A percentile compares a stretch with the other conserved stretches of the same genome.
Conservation (phyloP, 306 rosid species). For the Argentina anserina region DNA sequence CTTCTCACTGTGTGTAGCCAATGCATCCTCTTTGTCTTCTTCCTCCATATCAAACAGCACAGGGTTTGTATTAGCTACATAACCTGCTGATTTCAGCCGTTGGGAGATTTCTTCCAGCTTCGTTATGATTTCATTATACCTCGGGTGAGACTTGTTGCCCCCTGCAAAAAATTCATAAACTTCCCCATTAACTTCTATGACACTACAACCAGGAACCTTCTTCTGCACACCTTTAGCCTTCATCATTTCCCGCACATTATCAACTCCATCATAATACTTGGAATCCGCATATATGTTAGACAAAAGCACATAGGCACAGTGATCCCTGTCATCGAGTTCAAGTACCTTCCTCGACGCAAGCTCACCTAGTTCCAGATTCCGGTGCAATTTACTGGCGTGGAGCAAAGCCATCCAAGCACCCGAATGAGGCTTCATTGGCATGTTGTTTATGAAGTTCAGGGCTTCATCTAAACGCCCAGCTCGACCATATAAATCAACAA, state of each 20-base stretch:
- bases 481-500: conserved; percentile 62
- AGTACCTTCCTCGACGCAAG: conserved; percentile 42
- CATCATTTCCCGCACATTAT: conserved; percentile 41
- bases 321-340: conserved; percentile 51
- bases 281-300: conserved; percentile 62
- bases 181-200: conserved; percentile 58
- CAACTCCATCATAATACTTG: conserved; percentile 45
- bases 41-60: conserved; percentile 61
- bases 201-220: conserved; percentile 68
- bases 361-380: conserved; percentile 45
- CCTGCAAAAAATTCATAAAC: conserved; percentile 63
- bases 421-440: conserved; percentile 58
- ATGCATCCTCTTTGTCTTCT: conserved; percentile 54
- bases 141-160: conserved; percentile 53
- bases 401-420: conserved; percentile 73
- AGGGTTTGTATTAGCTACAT: conserved; percentile 43
- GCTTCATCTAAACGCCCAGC: conserved; percentile 60
- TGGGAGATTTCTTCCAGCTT: conserved; percentile 48
- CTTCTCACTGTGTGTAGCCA: conserved; percentile 52
- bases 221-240: conserved; percentile 48
- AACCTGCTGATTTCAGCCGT: conserved; percentile 40
- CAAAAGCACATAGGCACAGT: conserved; percentile 51
- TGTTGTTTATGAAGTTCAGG: conserved; percentile 42
- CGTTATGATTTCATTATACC: conserved; percentile 42
- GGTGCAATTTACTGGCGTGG: conserved; percentile 52